Base-by-base conservation (phyloP, 345 rosid genomes). In the Murraya paniculata region DNA sequence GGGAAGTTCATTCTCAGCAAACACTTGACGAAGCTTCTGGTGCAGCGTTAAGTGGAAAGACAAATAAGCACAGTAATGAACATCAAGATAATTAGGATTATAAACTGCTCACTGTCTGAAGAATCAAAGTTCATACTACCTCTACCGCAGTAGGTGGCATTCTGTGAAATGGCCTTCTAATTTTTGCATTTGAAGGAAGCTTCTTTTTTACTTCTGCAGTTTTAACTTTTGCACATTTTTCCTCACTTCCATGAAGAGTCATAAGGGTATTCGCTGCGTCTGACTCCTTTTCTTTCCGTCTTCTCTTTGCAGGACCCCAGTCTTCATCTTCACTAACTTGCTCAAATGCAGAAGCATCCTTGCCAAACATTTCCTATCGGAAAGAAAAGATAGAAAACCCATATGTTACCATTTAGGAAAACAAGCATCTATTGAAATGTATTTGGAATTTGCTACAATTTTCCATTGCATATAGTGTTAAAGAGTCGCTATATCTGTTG, bases 301-400 rank as follows among this genome's bases (percentile, higher is more conserved):
- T 92, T 87, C 89, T 89, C 80, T 88, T 91, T 55, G 83, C 78
- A 53, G 99, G 99, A 84, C 99, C 99, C 99, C 98, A 96, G 77
- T 96, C 99, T 87, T 96, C 99, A 84, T 96, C 99, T 85, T 96
- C 99, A 45, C 97, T 96, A 66, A 85, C 84, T 85, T 88, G 94
- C 77, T 93, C 99, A 64, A 80, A 84, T 60, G 83, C 80, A 69
- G 81, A 82, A 73, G 91, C 93, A 84, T 94, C 99, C 85, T 91
- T 96, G 73, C 99, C 99, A 79, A 96, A 96, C 98, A 96, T 94
- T 87, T 94, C 99, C 99, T 96, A 77, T 35, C 25, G 53, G 57
- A 35, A 87, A n/a, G 50, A 64, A 55, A 75, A 33, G 71, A 77
- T 19, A 28, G 60, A 70, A 65, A 36, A 56, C 10, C 28, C 9